phyloP scores from a whole-genome alignment of 1,139 yeast genomes.

The Citeromyces siamensis region DNA sequence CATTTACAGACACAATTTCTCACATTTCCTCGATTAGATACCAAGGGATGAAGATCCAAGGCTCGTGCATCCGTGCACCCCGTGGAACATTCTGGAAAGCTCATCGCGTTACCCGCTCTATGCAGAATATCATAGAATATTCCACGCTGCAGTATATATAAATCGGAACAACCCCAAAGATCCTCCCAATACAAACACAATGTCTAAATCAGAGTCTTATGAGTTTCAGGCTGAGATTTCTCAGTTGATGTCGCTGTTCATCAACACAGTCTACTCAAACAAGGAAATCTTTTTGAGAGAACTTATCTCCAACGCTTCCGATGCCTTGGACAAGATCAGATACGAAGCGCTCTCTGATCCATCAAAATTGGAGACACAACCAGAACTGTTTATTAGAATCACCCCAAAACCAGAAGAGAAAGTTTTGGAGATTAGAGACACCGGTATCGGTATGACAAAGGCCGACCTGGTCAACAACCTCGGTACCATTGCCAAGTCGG shows the following conservation, averaged over 20 bases:
- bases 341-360: slow-evolving; percentile 94
- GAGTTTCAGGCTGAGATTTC: slow-evolving; percentile 99
- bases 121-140: slow-evolving; percentile 3
- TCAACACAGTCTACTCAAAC: slow-evolving; percentile 99
- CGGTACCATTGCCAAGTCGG: slow-evolving; percentile 99
- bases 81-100: slow-evolving; percentile 3
- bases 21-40: too few relatives aligned
- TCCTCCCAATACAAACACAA: slow-evolving; percentile 13
- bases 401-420: slow-evolving; percentile 94
- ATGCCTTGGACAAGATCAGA: slow-evolving; percentile 94
- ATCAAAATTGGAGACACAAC: slow-evolving; percentile 84
- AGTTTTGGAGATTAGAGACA: slow-evolving; percentile 94
- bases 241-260: slow-evolving; percentile 99
- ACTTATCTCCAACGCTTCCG: slow-evolving; percentile 95
- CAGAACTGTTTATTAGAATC: slow-evolving; percentile 92
- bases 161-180: not conserved
- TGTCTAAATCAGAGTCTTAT: slow-evolving; percentile 72
- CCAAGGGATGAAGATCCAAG: too few relatives aligned
- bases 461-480: slow-evolving; percentile 98
- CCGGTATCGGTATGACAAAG: slow-evolving; percentile 99
- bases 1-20: too few relatives aligned
- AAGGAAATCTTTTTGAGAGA: slow-evolving; percentile 99
- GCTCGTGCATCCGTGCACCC: not conserved
- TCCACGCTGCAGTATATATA: slow-evolving; percentile 4
- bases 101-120: slow-evolving; percentile 3